Percentiles rank a stretch among this genome's conserved stretches.
phyloP scores from a whole-genome alignment of 805 yeast species.

The Zygotorulaspora florentina region DNA sequence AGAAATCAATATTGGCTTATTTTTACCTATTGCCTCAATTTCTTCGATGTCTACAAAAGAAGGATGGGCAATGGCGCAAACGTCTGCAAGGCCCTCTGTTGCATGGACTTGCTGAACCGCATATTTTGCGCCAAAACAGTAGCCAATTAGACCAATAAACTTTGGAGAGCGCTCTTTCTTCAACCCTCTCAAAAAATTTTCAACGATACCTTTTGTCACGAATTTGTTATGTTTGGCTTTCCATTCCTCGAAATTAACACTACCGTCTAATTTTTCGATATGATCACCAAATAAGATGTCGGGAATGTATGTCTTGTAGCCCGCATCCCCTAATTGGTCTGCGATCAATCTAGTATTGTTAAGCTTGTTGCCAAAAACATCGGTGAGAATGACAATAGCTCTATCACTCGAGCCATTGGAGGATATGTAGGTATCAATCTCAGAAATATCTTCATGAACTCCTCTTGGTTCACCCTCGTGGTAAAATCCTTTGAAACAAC shows the following conservation, averaged over 20 bases:
- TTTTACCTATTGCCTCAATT: slow-evolving; percentile 46
- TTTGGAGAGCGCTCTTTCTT: slow-evolving; percentile 43
- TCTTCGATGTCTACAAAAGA: slow-evolving; percentile 66
- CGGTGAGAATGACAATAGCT: slow-evolving; percentile 62
- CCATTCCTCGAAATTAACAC: slow-evolving; percentile 45
- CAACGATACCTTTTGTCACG: slow-evolving; percentile 46
- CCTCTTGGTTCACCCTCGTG: slow-evolving; percentile 55
- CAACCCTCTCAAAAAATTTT: slow-evolving; percentile 44
- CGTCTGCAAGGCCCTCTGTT: slow-evolving; percentile 42
- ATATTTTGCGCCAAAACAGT: slow-evolving; percentile 82
- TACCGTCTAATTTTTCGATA: slow-evolving; percentile 34
- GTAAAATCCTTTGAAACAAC: slow-evolving; percentile 41
- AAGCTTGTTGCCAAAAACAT: slow-evolving; percentile 59
- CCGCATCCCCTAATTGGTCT: slow-evolving; percentile 56
- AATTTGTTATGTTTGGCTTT: slow-evolving; percentile 46
- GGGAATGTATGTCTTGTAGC: slow-evolving; percentile 69
- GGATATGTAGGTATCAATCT: slow-evolving; percentile 44
- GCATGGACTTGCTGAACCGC: slow-evolving; percentile 46
- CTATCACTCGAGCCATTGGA: slow-evolving; percentile 44
- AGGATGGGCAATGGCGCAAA: slow-evolving; percentile 81
- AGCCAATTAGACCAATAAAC: slow-evolving; percentile 60
- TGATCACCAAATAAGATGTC: slow-evolving; percentile 58
- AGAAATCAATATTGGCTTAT: slow-evolving; percentile 60
- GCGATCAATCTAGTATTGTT: slow-evolving; percentile 60
- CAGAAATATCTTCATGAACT: slow-evolving; percentile 38